Percentiles rank a stretch among this genome's conserved stretches.
phyloP scores from a whole-genome alignment of 352 stramenopile genomes.

The Phytophthora sp. region DNA sequence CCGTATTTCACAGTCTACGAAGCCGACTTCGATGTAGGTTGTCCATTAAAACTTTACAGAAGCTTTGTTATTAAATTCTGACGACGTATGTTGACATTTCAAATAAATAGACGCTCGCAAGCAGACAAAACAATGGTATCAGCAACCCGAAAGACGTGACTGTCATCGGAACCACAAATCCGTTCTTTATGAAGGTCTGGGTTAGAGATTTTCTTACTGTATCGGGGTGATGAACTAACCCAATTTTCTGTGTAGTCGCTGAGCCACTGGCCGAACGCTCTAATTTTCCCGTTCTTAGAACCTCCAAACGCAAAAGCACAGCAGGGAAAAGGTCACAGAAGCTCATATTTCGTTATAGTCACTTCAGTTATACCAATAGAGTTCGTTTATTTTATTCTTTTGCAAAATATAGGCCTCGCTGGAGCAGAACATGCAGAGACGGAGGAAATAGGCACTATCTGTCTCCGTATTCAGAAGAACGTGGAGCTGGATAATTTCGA shows the following conservation, averaged over 20 bases:
- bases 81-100: constrained; percentile 1
- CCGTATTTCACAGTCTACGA: constrained; percentile 91
- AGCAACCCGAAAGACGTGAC: constrained; percentile 56
- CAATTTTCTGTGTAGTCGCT: constrained; percentile 47
- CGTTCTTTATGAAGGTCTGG: constrained; percentile 91
- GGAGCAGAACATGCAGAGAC: constrained; percentile 21
- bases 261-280: constrained; percentile 79
- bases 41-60: background rate
- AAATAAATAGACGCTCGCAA: constrained; percentile 50
- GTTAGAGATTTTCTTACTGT: constrained; percentile 3
- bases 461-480: constrained; percentile 66
- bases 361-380: background rate
- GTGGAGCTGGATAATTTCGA: constrained; percentile 49
- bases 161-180: constrained; percentile 85
- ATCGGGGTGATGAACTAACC: background rate
- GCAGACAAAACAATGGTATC: constrained; percentile 58
- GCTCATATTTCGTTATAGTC: background rate
- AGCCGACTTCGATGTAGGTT: constrained; percentile 77
- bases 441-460: constrained; percentile 48
- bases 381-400: background rate
- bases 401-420: background rate
- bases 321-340: constrained; percentile 26
- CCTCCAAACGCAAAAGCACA: constrained; percentile 23
- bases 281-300: constrained; percentile 81
- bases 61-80: background rate